Base-by-base conservation (phyloP, 768 basidiomycete genomes). In the Lentinula sp. region DNA sequence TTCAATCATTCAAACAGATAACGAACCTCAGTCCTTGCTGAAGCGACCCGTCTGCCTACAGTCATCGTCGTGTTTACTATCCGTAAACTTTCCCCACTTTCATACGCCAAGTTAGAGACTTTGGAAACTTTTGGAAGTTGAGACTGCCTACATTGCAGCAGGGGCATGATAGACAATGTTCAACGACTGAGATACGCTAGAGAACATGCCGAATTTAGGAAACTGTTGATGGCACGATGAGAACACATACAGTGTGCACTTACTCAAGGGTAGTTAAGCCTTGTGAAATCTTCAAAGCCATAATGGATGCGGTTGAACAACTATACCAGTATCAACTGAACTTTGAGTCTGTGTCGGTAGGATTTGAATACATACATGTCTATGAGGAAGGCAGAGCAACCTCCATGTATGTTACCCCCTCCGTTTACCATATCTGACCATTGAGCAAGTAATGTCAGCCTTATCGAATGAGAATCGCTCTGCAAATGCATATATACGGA, bases 141-240 rank as follows among this genome's bases (percentile, higher is more conserved):
- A 50, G 32, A 23, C 15, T 43, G 61, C 75, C 53, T 55, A 76
- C 74, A 61, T 32, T 37, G 66, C 34, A 15, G 75, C 74, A 40
- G 74, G 74, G 39, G 75, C 65, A 46, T 75, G 74, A 62, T 71
- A 75, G 7, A 72, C 57, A 15, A 74, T 63, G 18, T 70, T 66
- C 57, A 76, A 59, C 7, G 74, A 71, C 53, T 74, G 73, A 4
- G 75, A 75, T n/a, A 76, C 75, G 31, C 55, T 58, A 34, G 15
- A 28, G 40, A 42, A 28, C 34, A 45, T 34, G 5, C 16, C n/a
- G n/a, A n/a, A 3, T 15, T 9, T 13, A 10, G 40, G 15, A 3
- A 18, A 43, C 7, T 21, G 21, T 3, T 35, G 10, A 13, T 15
- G 32, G 1, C 15, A 16, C n/a, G n/a, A n/a, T 16, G n/a, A 45